phyloP scores from a whole-genome alignment of 1,284 basidiomycete species.

The Erythrobasidium hasegawianum region DNA sequence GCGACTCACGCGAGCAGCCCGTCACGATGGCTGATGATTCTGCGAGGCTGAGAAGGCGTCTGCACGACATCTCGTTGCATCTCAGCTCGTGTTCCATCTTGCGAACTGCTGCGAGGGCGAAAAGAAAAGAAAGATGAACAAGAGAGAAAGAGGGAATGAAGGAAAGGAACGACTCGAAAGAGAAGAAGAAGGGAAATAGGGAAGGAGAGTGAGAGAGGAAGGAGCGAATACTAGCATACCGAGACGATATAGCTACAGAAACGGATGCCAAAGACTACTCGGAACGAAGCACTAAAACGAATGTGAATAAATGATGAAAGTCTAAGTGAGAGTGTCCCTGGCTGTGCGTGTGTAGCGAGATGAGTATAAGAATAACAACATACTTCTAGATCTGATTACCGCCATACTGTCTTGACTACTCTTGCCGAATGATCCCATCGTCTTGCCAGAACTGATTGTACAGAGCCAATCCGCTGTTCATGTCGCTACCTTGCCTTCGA shows the following conservation, averaged over 20 bases:
- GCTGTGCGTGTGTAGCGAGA: too few species aligned
- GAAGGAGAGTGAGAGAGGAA: neutral
- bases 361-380: neutral
- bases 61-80: slow-evolving; percentile 29
- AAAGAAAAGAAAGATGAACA: too few species aligned
- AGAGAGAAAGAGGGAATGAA: too few species aligned
- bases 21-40: slow-evolving; percentile 40
- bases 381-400: neutral
- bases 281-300: neutral
- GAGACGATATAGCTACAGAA: neutral
- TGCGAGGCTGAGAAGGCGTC: slow-evolving; percentile 20
- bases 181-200: neutral
- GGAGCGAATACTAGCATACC: neutral
- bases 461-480: slow-evolving; percentile 2
- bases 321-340: too few species aligned
- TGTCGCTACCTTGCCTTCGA: slow-evolving; percentile 22
- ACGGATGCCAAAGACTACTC: neutral
- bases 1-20: slow-evolving; percentile 38
- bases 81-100: slow-evolving; percentile 27
- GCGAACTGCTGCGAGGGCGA: too few species aligned
- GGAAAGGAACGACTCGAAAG: too few species aligned
- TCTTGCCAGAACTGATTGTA: slow-evolving; percentile 26
- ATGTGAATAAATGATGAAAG: neutral
- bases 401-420: neutral
- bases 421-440: neutral